Evolutionary conservation across 768 basidiomycete genomes (phyloP), one percentile per base, ranked within the genome.

Genomic region (Xerocomus potaroensis): DNA sequence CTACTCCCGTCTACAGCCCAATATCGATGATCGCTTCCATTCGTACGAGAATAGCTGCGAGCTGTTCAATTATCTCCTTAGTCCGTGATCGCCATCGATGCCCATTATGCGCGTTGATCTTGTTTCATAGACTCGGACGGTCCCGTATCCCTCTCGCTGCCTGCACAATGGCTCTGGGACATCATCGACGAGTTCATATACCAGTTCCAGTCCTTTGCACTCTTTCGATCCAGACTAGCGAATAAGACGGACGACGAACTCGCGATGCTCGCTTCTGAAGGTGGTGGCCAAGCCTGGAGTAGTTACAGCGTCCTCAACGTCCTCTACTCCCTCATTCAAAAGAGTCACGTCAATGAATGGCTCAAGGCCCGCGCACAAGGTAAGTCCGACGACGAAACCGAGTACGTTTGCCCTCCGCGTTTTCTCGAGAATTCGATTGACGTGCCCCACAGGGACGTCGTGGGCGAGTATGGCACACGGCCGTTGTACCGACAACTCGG

Each of bases 271-370:
- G 82, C 78, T 4, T 90, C 92, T 31, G 84, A 82, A 32, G 80
- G 80, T 65, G 68, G 88, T 53, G 79, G 74, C 11, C 55, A 93
- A 80, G 86, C 94, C 47, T 99, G 96, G 96, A 92, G 87, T 58
- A 95, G 92, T 41, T 99, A 99, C 73, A 93, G 89, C 53, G 95
- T 98, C 22, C 78, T 99, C 58, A 98, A 99, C 70, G 95, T 99
- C 31, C 77, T 99, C 22, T 99, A 99, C 73, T 97, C 93, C 16
- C 78, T 99, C 57, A 94, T 99, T 54, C 95, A 98, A 78, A 98
- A 98, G 69, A 91, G 88, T 5, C 84, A 84, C 66, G 89, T 93
- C 68, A 92, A 94, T 67, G 93, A 97, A 65, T 90, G 93, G 68
- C 83, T 99, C 49, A 63, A 73, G 49, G 94, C 95, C 7, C 79